Conservation (phyloP, 345 rosid species). For the Garcia nutans region DNA sequence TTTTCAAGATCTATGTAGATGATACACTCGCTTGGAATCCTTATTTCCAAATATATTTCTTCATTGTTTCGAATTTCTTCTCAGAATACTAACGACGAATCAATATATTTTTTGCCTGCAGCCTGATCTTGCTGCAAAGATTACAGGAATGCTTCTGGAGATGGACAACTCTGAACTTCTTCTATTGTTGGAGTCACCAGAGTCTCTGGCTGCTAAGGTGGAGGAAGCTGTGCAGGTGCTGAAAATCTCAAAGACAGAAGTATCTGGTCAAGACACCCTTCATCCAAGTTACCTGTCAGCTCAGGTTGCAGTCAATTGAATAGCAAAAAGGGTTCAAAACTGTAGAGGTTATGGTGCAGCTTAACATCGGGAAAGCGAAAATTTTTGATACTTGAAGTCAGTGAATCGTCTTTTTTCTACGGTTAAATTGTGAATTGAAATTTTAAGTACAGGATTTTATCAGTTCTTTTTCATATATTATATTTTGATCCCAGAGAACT, state of each 20-base stretch:
- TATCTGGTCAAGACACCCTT: constrained; percentile 26
- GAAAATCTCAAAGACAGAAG: constrained; percentile 50
- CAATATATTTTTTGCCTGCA: constrained; percentile 31
- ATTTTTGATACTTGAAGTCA: constrained; percentile 6
- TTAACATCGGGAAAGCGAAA: neutral
- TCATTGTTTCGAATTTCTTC: neutral
- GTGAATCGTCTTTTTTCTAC: constrained; percentile 1
- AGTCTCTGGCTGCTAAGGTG: constrained; percentile 51
- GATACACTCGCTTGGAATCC: neutral
- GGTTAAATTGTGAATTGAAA: neutral
- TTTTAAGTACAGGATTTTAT: neutral
- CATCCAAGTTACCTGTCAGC: constrained; percentile 49
- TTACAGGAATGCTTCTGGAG: constrained; percentile 80
- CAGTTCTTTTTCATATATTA: neutral
- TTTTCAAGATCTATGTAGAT: neutral
- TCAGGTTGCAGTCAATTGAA: constrained; percentile 59
- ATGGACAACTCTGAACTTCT: constrained; percentile 72
- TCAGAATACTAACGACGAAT: neutral
- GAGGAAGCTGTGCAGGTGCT: constrained; percentile 72
- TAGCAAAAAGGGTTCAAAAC: neutral
- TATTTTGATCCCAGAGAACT: neutral
- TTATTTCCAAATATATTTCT: neutral
- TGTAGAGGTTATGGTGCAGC: constrained; percentile 12
- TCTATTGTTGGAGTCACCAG: constrained; percentile 59
- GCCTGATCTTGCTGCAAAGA: constrained; percentile 71